A percentile compares a stretch with the other conserved stretches of the same genome.
Conservation (phyloP, 352 stramenopile species). For the Phytopythium sindhum region DNA sequence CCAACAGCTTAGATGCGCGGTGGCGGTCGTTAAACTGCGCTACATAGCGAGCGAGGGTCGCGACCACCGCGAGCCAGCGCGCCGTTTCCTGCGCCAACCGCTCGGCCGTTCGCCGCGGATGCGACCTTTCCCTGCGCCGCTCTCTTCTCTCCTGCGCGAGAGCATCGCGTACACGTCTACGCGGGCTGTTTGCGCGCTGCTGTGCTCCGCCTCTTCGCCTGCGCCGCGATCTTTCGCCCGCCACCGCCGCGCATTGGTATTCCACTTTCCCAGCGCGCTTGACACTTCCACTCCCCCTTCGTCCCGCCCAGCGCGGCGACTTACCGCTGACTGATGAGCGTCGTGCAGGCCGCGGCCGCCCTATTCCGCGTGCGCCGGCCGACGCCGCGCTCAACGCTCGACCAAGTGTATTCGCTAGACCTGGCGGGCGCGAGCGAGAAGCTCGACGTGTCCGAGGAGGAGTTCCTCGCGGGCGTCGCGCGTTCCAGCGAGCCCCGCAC, state of each 20-base stretch:
- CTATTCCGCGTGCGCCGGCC: background rate
- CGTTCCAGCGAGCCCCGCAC: slow-evolving; percentile 16
- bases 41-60: too few species aligned
- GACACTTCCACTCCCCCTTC: background rate
- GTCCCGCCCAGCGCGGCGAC: background rate
- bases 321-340: too few species aligned
- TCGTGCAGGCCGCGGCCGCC: background rate
- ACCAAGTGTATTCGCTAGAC: slow-evolving; percentile 24
- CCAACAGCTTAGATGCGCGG: too few species aligned
- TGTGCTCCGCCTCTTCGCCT: background rate
- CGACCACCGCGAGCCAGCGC: background rate
- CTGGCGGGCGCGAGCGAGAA: slow-evolving; percentile 17
- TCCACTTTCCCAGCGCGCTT: too few species aligned
- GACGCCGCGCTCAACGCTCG: slow-evolving; percentile 5
- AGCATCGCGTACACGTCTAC: background rate
- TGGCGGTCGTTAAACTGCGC: too few species aligned
- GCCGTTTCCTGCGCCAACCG: background rate
- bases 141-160: too few species aligned
- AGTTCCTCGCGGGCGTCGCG: slow-evolving; percentile 20
- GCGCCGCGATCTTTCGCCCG: background rate
- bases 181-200: background rate
- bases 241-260: too few species aligned
- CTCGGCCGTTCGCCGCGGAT: background rate
- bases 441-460: slow-evolving; percentile 21
- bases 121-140: background rate